A percentile compares a stretch with the other conserved stretches of the same genome.
Evolutionary conservation across 352 stramenopile species (phyloP).

Genomic region (Globisporangium viniferum): DNA sequence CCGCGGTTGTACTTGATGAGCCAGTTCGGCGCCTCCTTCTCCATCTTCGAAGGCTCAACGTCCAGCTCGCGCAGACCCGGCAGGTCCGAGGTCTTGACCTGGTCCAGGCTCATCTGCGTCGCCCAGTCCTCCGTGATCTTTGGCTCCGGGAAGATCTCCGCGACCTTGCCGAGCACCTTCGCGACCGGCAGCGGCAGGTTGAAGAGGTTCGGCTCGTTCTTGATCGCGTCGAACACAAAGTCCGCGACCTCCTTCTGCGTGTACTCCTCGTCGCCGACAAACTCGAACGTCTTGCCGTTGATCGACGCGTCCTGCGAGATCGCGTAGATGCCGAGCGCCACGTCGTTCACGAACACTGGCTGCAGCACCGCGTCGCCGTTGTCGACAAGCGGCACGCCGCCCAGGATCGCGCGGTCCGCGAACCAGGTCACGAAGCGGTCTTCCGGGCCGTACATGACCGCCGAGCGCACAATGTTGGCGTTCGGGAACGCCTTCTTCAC

Average conservation of each 20-base stretch:
- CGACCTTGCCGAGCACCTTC: conserved; percentile 74
- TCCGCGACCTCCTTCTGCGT: conserved; percentile 96
- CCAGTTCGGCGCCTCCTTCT: conserved; percentile 95
- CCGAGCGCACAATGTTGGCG: conserved; percentile 94
- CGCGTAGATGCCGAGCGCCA: conserved; percentile 78
- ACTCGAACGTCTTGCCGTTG: conserved; percentile 93
- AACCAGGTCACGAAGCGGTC: conserved; percentile 95
- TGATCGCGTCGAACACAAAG: conserved; percentile 93
- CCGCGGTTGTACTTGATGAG: conserved; percentile 93
- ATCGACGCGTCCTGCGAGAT: conserved; percentile 80
- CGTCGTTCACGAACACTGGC: conserved; percentile 89
- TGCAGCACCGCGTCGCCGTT: conserved; percentile 92
- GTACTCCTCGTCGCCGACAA: conserved; percentile 96
- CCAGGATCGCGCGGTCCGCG: conserved; percentile 66
- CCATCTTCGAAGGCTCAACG: conserved; percentile 89
- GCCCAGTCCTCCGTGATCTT: conserved; percentile 82
- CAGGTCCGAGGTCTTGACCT: conserved; percentile 80
- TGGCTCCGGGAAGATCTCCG: conserved; percentile 80
- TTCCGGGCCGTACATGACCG: conserved; percentile 94
- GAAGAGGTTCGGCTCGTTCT: conserved; percentile 67
- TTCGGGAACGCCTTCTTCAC: conserved; percentile 93
- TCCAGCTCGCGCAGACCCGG: conserved; percentile 78
- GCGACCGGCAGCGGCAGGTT: conserved; percentile 80
- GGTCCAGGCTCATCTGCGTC: conserved; percentile 70
- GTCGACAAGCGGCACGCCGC: conserved; percentile 90